Conservation (phyloP, 768 basidiomycete species). For the Amyloporia xantha region DNA sequence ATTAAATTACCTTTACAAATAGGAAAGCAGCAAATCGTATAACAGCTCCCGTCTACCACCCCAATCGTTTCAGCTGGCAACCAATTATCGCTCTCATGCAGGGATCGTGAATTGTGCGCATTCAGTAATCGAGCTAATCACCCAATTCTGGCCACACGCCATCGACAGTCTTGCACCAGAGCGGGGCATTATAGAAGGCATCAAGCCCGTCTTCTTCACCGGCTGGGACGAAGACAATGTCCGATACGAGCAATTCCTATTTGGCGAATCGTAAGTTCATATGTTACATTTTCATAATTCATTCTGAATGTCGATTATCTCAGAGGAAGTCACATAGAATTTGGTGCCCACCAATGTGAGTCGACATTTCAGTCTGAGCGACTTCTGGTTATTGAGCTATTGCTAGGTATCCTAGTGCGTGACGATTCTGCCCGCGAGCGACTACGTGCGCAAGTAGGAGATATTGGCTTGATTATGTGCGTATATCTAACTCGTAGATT, state of each 20-base stretch:
- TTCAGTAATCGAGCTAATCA: slow-evolving; percentile 56
- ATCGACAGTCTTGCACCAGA: slow-evolving; percentile 57
- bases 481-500: too few species aligned
- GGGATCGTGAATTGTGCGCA: slow-evolving; percentile 73
- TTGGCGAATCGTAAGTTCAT: slow-evolving; percentile 36
- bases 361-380: background rate
- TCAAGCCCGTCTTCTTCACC: slow-evolving; percentile 52
- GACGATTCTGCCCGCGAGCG: slow-evolving; percentile 44
- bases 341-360: slow-evolving; percentile 63
- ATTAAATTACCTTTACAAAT: background rate
- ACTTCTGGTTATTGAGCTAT: background rate
- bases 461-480: slow-evolving; percentile 52
- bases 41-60: slow-evolving; percentile 16
- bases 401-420: slow-evolving; percentile 62
- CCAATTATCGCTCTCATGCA: slow-evolving; percentile 66
- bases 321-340: slow-evolving; percentile 45
- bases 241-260: slow-evolving; percentile 51
- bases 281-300: background rate
- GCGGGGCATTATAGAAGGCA: slow-evolving; percentile 44
- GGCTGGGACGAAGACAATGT: slow-evolving; percentile 37
- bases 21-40: background rate
- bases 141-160: slow-evolving; percentile 52
- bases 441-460: slow-evolving; percentile 45
- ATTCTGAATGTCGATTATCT: slow-evolving; percentile 1
- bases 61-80: slow-evolving; percentile 46